Evolutionary conservation across 1,284 basidiomycete species (phyloP).

Genomic region (Grifola frondosa): DNA sequence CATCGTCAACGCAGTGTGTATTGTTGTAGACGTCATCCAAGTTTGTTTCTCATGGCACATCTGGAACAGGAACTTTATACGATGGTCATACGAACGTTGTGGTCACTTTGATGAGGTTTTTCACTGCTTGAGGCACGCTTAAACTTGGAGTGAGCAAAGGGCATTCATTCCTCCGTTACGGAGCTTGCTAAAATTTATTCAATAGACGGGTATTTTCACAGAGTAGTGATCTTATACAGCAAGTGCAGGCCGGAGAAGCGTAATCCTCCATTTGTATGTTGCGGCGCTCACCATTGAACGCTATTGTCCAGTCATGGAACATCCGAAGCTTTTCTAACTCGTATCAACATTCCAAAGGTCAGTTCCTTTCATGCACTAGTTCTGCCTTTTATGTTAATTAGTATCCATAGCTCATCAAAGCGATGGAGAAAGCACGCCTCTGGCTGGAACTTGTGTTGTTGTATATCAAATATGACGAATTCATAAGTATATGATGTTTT

Average conservation of each 20-base stretch:
- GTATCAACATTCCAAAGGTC: slow-evolving; percentile 89
- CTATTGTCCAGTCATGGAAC: slow-evolving; percentile 81
- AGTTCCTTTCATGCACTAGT: slow-evolving; percentile 6
- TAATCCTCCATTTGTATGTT: slow-evolving; percentile 42
- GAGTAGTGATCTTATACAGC: slow-evolving; percentile 91
- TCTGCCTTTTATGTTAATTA: slow-evolving; percentile 13
- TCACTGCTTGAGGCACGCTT: slow-evolving; percentile 89
- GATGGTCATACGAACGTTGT: slow-evolving; percentile 85
- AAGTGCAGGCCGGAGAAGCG: slow-evolving; percentile 93
- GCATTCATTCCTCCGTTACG: slow-evolving; percentile 9
- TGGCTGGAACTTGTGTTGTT: slow-evolving; percentile 99
- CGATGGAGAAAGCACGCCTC: slow-evolving; percentile 90
- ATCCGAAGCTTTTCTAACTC: slow-evolving; percentile 93
- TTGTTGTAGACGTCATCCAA: not conserved
- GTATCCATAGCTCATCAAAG: slow-evolving; percentile 77
- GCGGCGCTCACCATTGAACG: too few relatives aligned
- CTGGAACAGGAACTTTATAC: slow-evolving; percentile 69
- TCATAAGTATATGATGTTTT: slow-evolving; percentile 45
- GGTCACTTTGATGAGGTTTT: slow-evolving; percentile 95
- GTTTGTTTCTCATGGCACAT: not conserved
- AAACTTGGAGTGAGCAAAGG: slow-evolving; percentile 88
- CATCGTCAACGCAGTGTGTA: slow-evolving; percentile 78
- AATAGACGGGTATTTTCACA: slow-evolving; percentile 84
- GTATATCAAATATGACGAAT: slow-evolving; percentile 97
- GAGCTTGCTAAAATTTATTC: slow-evolving; percentile 1